These are phyloP conservation scores for Aspergillus campestris DNA, from an alignment of 495 filamentous ascomycete species.

Conservation along the genomic window DNA sequence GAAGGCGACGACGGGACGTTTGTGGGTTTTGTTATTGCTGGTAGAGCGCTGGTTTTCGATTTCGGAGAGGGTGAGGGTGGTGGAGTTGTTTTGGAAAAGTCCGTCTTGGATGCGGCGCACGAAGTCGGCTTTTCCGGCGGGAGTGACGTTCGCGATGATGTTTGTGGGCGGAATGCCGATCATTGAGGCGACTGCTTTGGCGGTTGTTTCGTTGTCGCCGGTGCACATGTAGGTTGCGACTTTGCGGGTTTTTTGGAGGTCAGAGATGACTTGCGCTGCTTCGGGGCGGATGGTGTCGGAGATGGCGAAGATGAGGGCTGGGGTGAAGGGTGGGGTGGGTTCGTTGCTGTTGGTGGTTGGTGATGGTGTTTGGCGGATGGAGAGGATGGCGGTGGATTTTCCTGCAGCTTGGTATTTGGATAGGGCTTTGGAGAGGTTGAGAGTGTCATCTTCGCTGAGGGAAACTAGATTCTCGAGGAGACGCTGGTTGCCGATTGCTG, in stretches of 20 bases:
- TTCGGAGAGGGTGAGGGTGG: neutral
- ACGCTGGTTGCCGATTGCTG: constrained; percentile 77
- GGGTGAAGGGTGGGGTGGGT: constrained; percentile 35
- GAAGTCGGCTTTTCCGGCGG: constrained; percentile 77
- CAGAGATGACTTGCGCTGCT: constrained; percentile 52
- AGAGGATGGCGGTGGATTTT: constrained; percentile 66
- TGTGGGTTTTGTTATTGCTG: constrained; percentile 5
- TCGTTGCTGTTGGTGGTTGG: constrained; percentile 10
- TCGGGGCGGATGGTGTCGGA: constrained; percentile 75
- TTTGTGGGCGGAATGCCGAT: constrained; percentile 66
- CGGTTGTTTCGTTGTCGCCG: constrained; percentile 59
- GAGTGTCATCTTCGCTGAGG: constrained; percentile 16
- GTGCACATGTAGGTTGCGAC: constrained; percentile 87
- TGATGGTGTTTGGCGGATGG: constrained; percentile 28
- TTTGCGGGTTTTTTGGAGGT: constrained; percentile 49
- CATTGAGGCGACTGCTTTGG: constrained; percentile 57
- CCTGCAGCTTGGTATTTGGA: constrained; percentile 61
- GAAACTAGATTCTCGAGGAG: constrained; percentile 44
- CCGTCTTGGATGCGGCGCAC: constrained; percentile 65
- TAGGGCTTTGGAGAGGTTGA: constrained; percentile 39
- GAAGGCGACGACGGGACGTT: constrained; percentile 45
- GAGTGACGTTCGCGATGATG: constrained; percentile 82
- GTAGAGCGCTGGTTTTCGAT: neutral
- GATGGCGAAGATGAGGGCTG: constrained; percentile 58
- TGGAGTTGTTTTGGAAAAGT: neutral